Base-by-base conservation (phyloP, 2,329 filamentous ascomycete species). In the Teratosphaeria nubilosa region DNA sequence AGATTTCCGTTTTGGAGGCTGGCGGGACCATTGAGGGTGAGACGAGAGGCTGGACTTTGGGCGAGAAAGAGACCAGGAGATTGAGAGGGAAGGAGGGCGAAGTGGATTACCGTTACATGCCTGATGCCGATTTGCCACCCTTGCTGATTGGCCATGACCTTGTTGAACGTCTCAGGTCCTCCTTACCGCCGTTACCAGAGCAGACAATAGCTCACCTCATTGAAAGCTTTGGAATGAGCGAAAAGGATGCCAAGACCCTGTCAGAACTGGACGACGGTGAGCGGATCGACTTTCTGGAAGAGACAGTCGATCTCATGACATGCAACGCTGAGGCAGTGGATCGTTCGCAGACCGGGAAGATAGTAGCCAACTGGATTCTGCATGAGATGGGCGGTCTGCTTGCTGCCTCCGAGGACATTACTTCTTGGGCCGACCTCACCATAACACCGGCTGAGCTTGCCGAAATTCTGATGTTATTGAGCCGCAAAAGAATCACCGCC, bases 91-190 rank as follows among this genome's bases (percentile, higher is more conserved):
- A 99, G 72, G 94, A 97, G 72, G 94, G 94, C 53, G 92, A 96
- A 69, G 91, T 97, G 5, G 94, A 99, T 73, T 99, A 99, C 73
- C 82, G 94, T 50, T 99, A 99, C 70, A 97, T 99, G 92, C 92
- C 94, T 0, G 94, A 99, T 71, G 90, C 94, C 5, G 94, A 99
- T 70, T 79, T 99, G 14, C 81, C 83, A 0, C 90, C 94, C 1
- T 78, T 99, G 1, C 70, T 91, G 2, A 87, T 99, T 60, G 85
- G 85, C 7, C 69, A 76, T 60, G 85, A 88, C 58, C 78, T 97
- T 0, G 76, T 96, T 4, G 69, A 78, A 5, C 78, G 86, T 62
- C 77, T 97, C 14, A 75, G 73, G 22, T 65, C 73, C 0, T 86
- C 80, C 0, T 75, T 96, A 59, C 88, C 90, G 4, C 78, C 82